These are phyloP conservation scores for Fusarium mundagurra DNA, from an alignment of 2,329 filamentous ascomycete species.

Conservation along the genomic window DNA sequence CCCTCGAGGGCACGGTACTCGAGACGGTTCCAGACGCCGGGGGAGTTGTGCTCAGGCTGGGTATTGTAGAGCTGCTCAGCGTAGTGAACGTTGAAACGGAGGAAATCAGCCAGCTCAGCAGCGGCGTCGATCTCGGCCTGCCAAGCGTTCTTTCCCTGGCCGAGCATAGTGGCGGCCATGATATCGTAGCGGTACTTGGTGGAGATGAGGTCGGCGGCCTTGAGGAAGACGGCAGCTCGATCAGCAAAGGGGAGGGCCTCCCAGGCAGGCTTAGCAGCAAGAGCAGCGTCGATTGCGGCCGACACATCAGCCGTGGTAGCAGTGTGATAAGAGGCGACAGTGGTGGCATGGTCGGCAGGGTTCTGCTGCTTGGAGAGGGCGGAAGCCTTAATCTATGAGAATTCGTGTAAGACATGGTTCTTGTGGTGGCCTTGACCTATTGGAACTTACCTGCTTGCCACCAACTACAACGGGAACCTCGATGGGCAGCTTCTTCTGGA, in stretches of 20 bases:
- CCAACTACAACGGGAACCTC: slow-evolving; percentile 85
- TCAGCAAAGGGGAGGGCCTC: slow-evolving; percentile 88
- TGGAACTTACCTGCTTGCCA: slow-evolving; percentile 75
- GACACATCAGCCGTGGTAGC: slow-evolving; percentile 81
- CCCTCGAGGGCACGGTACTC: slow-evolving; percentile 92
- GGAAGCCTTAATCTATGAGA: slow-evolving; percentile 70
- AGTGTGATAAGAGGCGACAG: slow-evolving; percentile 85
- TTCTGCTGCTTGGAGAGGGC: slow-evolving; percentile 78
- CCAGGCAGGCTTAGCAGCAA: slow-evolving; percentile 89
- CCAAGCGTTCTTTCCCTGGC: slow-evolving; percentile 98
- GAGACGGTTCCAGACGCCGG: slow-evolving; percentile 90
- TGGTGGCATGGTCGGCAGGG: slow-evolving; percentile 80
- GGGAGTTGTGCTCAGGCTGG: slow-evolving; percentile 84
- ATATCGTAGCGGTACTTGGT: slow-evolving; percentile 96
- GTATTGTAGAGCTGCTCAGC: slow-evolving; percentile 89
- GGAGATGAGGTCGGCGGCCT: slow-evolving; percentile 90
- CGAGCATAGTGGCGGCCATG: slow-evolving; percentile 95
- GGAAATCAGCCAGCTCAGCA: slow-evolving; percentile 90
- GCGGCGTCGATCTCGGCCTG: slow-evolving; percentile 98
- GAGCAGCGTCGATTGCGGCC: slow-evolving; percentile 82
- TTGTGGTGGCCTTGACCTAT: neutral
- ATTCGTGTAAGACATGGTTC: slow-evolving; percentile 14
- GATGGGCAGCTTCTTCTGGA: slow-evolving; percentile 75
- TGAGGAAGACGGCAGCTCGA: slow-evolving; percentile 91
- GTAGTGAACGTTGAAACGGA: slow-evolving; percentile 94